phyloP scores from a whole-genome alignment of 192 early-diverging fungal genomes.

The Obelidium mucronatum region DNA sequence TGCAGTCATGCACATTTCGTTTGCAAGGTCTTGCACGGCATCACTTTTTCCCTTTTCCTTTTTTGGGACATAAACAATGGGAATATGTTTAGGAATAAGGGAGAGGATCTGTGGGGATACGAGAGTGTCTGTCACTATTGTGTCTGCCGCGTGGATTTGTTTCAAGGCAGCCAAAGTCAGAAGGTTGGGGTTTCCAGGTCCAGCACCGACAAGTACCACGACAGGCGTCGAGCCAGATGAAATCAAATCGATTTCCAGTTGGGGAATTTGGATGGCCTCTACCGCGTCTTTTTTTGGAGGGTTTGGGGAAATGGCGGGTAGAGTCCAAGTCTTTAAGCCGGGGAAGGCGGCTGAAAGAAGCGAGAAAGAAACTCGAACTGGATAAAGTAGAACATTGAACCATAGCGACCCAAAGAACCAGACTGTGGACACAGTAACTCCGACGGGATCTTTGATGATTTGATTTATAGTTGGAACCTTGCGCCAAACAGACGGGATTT shows the following conservation, averaged over 20 bases:
- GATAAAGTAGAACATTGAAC: too few species aligned
- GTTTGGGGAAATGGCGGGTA: too few species aligned
- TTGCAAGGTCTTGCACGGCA: conserved; percentile 77
- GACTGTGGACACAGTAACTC: not conserved
- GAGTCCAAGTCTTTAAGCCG: too few species aligned
- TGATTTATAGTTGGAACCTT: too few species aligned
- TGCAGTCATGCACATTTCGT: conserved; percentile 77
- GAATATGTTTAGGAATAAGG: conserved; percentile 69
- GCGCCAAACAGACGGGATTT: too few species aligned
- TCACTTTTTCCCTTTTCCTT: conserved; percentile 76
- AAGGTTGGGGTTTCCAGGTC: conserved; percentile 85
- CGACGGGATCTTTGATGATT: not conserved
- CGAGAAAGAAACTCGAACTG: too few species aligned
- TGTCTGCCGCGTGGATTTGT: conserved; percentile 71
- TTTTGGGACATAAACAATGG: conserved; percentile 63
- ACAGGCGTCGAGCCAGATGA: not conserved
- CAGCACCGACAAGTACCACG: conserved; percentile 78
- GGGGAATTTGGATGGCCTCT: not conserved
- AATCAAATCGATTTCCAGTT: not conserved
- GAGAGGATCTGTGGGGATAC: conserved; percentile 49
- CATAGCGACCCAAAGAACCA: not conserved
- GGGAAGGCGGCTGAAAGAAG: too few species aligned
- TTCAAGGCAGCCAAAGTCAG: conserved; percentile 62
- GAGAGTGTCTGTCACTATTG: conserved; percentile 79
- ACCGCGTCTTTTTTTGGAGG: too few species aligned